Evolutionary conservation across 1,284 basidiomycete species (phyloP), one percentile per base, ranked within the genome.

Genomic region (Tylopilus orsonianus): DNA sequence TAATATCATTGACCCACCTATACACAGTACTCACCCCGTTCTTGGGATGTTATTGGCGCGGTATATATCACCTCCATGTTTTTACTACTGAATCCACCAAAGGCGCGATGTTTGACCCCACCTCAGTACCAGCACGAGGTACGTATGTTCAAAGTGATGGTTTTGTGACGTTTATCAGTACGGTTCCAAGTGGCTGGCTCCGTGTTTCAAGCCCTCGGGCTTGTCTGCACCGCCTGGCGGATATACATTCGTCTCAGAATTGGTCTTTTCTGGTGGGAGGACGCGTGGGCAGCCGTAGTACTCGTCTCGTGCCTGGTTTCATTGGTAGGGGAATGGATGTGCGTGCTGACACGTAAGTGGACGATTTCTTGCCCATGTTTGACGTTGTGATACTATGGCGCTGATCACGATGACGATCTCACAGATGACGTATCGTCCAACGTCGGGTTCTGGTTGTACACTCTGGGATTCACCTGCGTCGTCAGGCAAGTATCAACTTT

Each of bases 191-290:
- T 39, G 14, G 8, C n/a, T 32, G 8, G 13, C 5, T 27, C 27
- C 9, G 33, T 33, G 30, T 38, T 44, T n/a, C 48, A 52, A 22
- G 26, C 23, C 8, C 12, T 56, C 7, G 54, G 56, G 20, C 20
- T 56, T 18, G 16, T 43, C 12, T 43, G 49, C 29, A 56, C 54
- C 30, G 5, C 24, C 18, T 58, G 54, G 41, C 48, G 56, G 14
- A 37, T 56, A 50, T 37, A 23, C n/a, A 46, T 58, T 29, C 56
- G 54, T 27, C 43, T 56, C 30, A 39, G 19, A 27, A 56, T 58
- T 12, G 19, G 19, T 36, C 53, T 53, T 18, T 56, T 56, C n/a
- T 56, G 54, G 54, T 56, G 56, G 54, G 54, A 56, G 29, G 56
- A 56, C 29, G 47, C 39, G 1, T 55, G 52, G 41, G 53, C 56